Conservation (phyloP, 139 green algal species). For the Nannochloris sp. region DNA sequence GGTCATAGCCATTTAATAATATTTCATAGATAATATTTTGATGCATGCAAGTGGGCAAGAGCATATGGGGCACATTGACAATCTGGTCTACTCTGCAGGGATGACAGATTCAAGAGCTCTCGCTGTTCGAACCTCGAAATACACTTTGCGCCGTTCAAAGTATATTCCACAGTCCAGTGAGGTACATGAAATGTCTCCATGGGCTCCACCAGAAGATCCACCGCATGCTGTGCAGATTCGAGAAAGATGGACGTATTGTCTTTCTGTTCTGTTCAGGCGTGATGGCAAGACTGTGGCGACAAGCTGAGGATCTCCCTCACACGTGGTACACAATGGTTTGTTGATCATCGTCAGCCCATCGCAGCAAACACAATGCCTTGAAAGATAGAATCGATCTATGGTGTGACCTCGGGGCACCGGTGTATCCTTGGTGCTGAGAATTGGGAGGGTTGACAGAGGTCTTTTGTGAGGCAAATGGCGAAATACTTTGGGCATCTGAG, state of each 20-base stretch:
- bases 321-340: conserved; percentile 58
- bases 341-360: conserved; percentile 61
- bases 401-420: background rate
- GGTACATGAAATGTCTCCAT: conserved; percentile 65
- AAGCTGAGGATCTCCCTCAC: conserved; percentile 38
- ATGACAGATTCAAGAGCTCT: conserved; percentile 32
- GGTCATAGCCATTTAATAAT: no score
- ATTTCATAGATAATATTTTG: no score
- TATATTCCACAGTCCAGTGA: conserved; percentile 85
- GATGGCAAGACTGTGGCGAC: conserved; percentile 40
- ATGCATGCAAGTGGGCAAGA: no score
- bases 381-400: conserved; percentile 90
- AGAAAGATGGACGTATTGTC: conserved; percentile 53
- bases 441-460: conserved; percentile 21
- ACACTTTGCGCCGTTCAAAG: conserved; percentile 77
- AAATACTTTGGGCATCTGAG: conserved; percentile 55
- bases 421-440: conserved; percentile 3
- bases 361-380: conserved; percentile 84
- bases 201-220: conserved; percentile 41
- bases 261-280: conserved; percentile 38
- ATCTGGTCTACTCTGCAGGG: background rate
- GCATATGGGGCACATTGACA: background rate
- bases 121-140: conserved; percentile 37
- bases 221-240: conserved; percentile 69
- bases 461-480: conserved; percentile 77